These are phyloP conservation scores for Lanmaoa pseudosensibilis DNA, from an alignment of 768 basidiomycete genomes.

Conservation along the genomic window DNA sequence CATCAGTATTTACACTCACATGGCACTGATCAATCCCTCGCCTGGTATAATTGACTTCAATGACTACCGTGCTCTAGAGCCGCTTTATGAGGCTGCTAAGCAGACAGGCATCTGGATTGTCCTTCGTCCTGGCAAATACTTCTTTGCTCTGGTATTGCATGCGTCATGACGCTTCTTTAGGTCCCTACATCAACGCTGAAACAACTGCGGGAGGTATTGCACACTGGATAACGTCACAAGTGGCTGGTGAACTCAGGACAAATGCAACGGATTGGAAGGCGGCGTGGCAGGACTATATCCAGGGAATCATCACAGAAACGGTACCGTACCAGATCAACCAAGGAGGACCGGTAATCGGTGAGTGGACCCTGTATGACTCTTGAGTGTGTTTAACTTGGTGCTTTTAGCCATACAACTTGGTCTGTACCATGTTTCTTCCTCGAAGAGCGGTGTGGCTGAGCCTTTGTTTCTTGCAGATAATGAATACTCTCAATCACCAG, in stretches of 20 bases:
- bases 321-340: conserved; percentile 64
- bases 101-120: conserved; percentile 77
- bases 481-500: conserved; percentile 60
- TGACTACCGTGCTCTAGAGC: conserved; percentile 65
- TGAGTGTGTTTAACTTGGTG: neutral
- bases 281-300: conserved; percentile 73
- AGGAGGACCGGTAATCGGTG: conserved; percentile 77
- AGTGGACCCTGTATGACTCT: conserved; percentile 16
- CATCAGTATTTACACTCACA: conserved; percentile 76
- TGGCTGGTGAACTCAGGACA: conserved; percentile 70
- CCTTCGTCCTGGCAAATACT: conserved; percentile 66
- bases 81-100: conserved; percentile 72
- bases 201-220: conserved; percentile 75
- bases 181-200: conserved; percentile 71
- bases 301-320: conserved; percentile 60
- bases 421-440: conserved; percentile 24
- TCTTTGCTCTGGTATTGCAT: neutral
- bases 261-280: conserved; percentile 62
- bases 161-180: conserved; percentile 13
- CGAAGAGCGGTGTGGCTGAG: neutral
- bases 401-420: conserved; percentile 55
- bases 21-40: conserved; percentile 76
- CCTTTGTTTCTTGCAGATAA: conserved; percentile 51
- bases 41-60: conserved; percentile 72
- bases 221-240: conserved; percentile 68